phyloP scores from a whole-genome alignment of 2,329 filamentous ascomycete genomes.

The Zymoseptoria pseudotritici region DNA sequence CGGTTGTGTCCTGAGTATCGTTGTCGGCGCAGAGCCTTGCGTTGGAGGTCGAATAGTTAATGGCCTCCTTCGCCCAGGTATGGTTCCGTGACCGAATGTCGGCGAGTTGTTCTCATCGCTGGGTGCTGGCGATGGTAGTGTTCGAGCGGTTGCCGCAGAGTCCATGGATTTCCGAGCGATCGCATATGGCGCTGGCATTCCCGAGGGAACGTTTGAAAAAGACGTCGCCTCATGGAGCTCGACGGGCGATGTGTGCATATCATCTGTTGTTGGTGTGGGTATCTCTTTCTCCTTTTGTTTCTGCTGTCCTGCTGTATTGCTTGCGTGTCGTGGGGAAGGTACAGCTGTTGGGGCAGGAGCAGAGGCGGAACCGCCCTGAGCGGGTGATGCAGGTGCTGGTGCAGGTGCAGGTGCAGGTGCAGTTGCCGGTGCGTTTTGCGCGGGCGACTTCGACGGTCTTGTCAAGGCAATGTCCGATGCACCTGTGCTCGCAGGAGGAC shows the following conservation, averaged over 20 bases:
- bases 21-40: background rate
- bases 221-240: background rate
- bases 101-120: constrained; percentile 48
- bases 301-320: no score
- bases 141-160: background rate
- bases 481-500: no score
- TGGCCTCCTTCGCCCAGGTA: background rate
- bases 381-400: no score
- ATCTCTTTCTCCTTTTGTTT: no score
- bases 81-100: constrained; percentile 7
- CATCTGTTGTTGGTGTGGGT: background rate
- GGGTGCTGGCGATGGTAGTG: constrained; percentile 56
- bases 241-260: background rate
- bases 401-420: no score
- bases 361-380: no score
- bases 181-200: background rate
- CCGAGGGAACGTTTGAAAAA: background rate
- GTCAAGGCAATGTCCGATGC: no score
- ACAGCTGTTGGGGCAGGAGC: no score
- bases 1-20: background rate
- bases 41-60: no score
- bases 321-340: no score
- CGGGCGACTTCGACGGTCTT: no score
- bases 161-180: background rate
- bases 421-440: no score